Evolutionary conservation across 2,329 filamentous ascomycete species (phyloP), one percentile per base, ranked within the genome.

Genomic region (Penicillium sp.): DNA sequence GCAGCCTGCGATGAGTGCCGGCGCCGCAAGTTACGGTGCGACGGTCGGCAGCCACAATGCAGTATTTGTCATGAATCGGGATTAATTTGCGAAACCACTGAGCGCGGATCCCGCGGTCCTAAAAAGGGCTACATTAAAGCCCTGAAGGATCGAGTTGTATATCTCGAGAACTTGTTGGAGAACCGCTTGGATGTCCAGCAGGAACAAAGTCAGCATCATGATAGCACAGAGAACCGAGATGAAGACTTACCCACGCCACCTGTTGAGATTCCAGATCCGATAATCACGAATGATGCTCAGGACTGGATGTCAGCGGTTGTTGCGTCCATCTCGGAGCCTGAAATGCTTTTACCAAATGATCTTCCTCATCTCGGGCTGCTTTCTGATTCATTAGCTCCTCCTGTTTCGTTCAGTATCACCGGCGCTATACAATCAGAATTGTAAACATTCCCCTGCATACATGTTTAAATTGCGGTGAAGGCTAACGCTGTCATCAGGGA

Each of bases 1-100:
- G 9, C n/a, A 11, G 66, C 60, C 4, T 69, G 63, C 49, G 62
- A 68, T 19, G 63, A 67, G 47, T 83, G 81, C 70, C 79, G 81
- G 55, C 76, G 78, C 58, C 72, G 80, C 47, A 83, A 86, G 75
- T 76, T 85, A 54, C 84, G 84, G 70, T 86, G 82, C 69, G 81
- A 84, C 62, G 80, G 85, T 65, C 77, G 78, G 58, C 80, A 81
- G 60, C 83, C 83, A 16, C 68, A 76, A 10, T 86, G 83, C 55
- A 48, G 64, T 19, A 49, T 62, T 2, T 69, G 63, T 56, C 45
- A 33, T 21, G 61, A 59, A 4, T 46, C 55, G 4, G 60, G 52
- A 0, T 50, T 60, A 3, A 10, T 33, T 13, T 65, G 61, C 44
- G 51, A 66, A 14, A 42, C 65, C 8, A 65, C 57, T 21, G 49